A percentile compares a stretch with the other conserved stretches of the same genome.
These are phyloP conservation scores for Candolleomyces aberdarensis DNA, from an alignment of 768 basidiomycete genomes.

Conservation along the genomic window DNA sequence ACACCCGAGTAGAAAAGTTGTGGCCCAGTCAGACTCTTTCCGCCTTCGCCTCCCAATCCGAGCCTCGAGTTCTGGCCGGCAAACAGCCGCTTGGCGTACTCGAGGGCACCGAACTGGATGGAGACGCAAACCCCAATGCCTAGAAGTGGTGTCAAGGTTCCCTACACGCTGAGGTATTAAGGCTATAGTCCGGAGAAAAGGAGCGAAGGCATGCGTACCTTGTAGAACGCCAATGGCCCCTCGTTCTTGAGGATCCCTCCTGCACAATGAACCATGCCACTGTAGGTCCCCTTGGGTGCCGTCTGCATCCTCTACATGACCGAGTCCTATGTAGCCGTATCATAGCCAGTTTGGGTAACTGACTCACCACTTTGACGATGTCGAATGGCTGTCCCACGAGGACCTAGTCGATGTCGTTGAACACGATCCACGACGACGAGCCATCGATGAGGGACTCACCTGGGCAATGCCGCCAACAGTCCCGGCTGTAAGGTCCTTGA, in stretches of 20 bases:
- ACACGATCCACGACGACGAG: constrained; percentile 14
- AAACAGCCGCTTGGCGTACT: constrained; percentile 81
- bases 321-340: neutral
- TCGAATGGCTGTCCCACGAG: constrained; percentile 94
- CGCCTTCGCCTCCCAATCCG: constrained; percentile 65
- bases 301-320: constrained; percentile 86
- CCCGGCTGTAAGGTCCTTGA: constrained; percentile 86
- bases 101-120: constrained; percentile 91
- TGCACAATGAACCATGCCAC: constrained; percentile 85
- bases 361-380: constrained; percentile 91
- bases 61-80: constrained; percentile 53
- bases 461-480: constrained; percentile 91
- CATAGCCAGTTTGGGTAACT: neutral
- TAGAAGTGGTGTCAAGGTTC: constrained; percentile 84
- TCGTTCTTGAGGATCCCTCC: constrained; percentile 88
- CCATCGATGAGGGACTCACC: constrained; percentile 33
- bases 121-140: constrained; percentile 95
- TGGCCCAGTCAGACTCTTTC: constrained; percentile 49
- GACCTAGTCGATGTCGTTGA: constrained; percentile 44
- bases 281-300: constrained; percentile 83
- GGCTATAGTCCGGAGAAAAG: neutral
- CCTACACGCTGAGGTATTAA: constrained; percentile 41
- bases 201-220: constrained; percentile 43
- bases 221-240: constrained; percentile 93
- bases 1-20: constrained; percentile 81